Base-by-base conservation (phyloP, 2,329 filamentous ascomycete species). In the Penicillium sp. region DNA sequence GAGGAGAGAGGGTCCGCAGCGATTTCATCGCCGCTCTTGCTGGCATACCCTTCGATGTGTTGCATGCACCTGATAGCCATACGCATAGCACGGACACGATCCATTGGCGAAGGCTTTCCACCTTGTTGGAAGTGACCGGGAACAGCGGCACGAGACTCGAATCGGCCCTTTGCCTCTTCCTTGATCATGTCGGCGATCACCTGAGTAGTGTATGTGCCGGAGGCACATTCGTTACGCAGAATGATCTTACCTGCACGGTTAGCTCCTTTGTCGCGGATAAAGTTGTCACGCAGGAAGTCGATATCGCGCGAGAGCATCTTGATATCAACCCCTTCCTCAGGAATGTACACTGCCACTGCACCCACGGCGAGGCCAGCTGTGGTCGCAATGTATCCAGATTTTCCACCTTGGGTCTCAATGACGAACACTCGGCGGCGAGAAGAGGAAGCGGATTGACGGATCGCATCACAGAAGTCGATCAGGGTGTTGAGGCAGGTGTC, bases 401-500 rank as follows among this genome's bases (percentile, higher is more conserved):
- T 88, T 36, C 94, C 94, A 68, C 94, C 94, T 78, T 99, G 94
- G 0, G 94, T 97, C 79, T 99, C 94, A 54, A 99, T 93, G 53
- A 99, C 93, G 77, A 99, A 99, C 54, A 97, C 93, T 60, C 94
- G 88, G 44, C 94, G 88, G 58, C 94, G 89, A 1, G 92, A 96
- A 1, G 94, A 93, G 1, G 93, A 97, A 0, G 94, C 94, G 2
- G 93, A 97, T 75, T 97, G 94, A 76, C 96, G 92, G 77, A 97
- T 97, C 70, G 93, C 93, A 80, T 99, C 94, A 73, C 93, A 97
- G 78, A 97, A 99, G 66, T 89, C 86, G 62, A 97, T 91, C 39
- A 99, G 83, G 55, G 96, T 92, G 78, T 99, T 99, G 61, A 99
- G 80, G 72, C 94, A 97, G 1, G 94, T 99, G 70, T 99, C 94